Evolutionary conservation across 495 filamentous ascomycete genomes (phyloP).

Genomic region (Pyrenula massariospora): DNA sequence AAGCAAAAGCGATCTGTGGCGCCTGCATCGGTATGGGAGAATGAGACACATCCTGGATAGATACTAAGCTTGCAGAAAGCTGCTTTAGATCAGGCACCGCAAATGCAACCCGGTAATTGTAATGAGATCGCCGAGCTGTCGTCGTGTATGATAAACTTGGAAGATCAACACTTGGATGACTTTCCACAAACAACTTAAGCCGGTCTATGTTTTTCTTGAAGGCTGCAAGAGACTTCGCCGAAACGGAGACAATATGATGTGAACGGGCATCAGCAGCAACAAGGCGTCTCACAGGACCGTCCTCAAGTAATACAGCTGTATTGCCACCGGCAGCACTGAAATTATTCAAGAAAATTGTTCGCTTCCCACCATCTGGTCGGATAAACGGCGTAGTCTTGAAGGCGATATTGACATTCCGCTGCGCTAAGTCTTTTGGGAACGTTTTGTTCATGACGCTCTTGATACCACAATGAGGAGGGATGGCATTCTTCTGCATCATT

Average conservation of each 20-base stretch:
- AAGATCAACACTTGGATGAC: conserved; percentile 31
- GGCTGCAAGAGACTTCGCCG: conserved; percentile 40
- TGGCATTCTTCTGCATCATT: conserved; percentile 75
- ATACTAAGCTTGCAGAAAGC: conserved; percentile 3
- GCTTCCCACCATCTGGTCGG: conserved; percentile 47
- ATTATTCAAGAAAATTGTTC: conserved; percentile 59
- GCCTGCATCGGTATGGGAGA: conserved; percentile 18
- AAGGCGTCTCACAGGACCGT: conserved; percentile 29
- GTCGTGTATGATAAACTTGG: conserved; percentile 63
- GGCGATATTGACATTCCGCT: conserved; percentile 67
- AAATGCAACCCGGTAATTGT: conserved; percentile 59
- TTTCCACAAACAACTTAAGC: conserved; percentile 37
- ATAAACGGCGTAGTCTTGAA: conserved; percentile 47
- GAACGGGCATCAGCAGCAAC: conserved; percentile 40
- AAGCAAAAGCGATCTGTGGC: conserved; percentile 49
- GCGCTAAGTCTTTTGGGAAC: conserved; percentile 62
- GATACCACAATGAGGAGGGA: conserved; percentile 83
- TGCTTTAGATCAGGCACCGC: conserved; percentile 33
- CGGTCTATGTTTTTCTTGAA: conserved; percentile 42
- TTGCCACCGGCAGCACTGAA: conserved; percentile 51
- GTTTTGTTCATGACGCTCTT: conserved; percentile 71
- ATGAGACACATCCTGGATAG: conserved; percentile 15
- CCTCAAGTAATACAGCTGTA: conserved; percentile 41
- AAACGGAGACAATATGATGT: conserved; percentile 37
- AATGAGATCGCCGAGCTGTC: conserved; percentile 75